Percentiles rank a stretch among this genome's conserved stretches.
Evolutionary conservation across 208 protist species (phyloP).

Genomic region (Naegleria gruberi): DNA sequence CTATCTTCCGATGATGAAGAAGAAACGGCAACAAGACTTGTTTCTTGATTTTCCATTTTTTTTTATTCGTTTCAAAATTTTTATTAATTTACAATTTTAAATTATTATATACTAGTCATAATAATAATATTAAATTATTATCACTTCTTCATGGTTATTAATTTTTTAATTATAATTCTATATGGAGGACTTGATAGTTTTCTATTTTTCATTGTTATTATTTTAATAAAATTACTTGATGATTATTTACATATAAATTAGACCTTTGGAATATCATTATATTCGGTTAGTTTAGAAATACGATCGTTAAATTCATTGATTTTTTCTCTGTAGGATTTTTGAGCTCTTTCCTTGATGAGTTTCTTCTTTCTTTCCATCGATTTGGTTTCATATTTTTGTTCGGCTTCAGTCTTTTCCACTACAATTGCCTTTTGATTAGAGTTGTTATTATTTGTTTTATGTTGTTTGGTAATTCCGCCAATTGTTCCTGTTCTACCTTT

Average conservation of each 20-base stretch:
- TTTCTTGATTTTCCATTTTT: no score
- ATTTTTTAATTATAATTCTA: no score
- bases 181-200: no score
- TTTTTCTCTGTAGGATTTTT: constrained; percentile 1
- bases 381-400: not conserved
- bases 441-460: not conserved
- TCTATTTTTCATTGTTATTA: not conserved
- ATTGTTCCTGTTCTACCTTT: not conserved
- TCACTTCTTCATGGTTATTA: no score
- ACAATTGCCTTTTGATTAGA: not conserved
- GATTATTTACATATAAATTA: not conserved
- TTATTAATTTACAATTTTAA: no score
- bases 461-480: not conserved
- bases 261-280: not conserved
- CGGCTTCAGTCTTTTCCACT: not conserved
- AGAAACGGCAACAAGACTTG: no score
- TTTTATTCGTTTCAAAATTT: no score
- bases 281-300: not conserved
- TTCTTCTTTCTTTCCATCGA: not conserved
- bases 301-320: not conserved
- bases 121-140: no score
- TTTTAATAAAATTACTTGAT: not conserved
- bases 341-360: not conserved
- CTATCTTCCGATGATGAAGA: no score
- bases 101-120: no score